phyloP scores from a whole-genome alignment of 257 asterid genomes.

The Forsythia suspensa region DNA sequence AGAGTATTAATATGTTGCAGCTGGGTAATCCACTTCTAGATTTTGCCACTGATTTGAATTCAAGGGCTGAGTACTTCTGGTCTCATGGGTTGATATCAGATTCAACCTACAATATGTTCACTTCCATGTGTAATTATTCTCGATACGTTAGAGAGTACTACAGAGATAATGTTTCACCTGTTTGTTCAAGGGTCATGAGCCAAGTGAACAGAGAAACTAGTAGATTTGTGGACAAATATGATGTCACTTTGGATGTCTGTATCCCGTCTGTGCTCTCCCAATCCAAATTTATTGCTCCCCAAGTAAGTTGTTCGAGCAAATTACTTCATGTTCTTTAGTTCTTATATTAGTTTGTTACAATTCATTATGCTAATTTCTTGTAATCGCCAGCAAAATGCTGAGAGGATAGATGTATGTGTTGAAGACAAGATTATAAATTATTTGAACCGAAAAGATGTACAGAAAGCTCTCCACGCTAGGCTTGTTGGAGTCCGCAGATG shows the following conservation, averaged over 20 bases:
- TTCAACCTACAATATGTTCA: constrained; percentile 54
- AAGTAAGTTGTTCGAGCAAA: constrained; percentile 31
- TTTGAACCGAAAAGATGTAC: constrained; percentile 61
- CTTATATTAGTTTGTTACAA: neutral
- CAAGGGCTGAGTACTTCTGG: constrained; percentile 75
- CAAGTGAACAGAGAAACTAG: constrained; percentile 62
- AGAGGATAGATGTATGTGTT: constrained; percentile 60
- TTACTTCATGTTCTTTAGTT: neutral
- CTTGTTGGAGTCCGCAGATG: constrained; percentile 63
- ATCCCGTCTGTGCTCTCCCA: constrained; percentile 66
- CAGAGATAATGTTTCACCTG: constrained; percentile 46
- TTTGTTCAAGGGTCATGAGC: constrained; percentile 54
- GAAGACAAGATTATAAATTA: constrained; percentile 62
- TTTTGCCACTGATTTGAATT: constrained; percentile 58
- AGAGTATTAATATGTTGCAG: constrained; percentile 32
- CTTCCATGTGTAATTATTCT: constrained; percentile 60
- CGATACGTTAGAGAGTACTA: constrained; percentile 61
- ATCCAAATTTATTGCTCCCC: constrained; percentile 56
- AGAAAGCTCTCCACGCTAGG: constrained; percentile 60
- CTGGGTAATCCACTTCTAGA: constrained; percentile 79
- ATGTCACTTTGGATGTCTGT: constrained; percentile 73
- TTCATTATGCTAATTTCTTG: neutral
- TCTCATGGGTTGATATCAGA: constrained; percentile 80
- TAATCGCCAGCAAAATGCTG: constrained; percentile 42
- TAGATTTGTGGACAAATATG: constrained; percentile 64